These are phyloP conservation scores for Coemansia aciculifera DNA, from an alignment of 192 early-diverging fungal species.

Conservation along the genomic window DNA sequence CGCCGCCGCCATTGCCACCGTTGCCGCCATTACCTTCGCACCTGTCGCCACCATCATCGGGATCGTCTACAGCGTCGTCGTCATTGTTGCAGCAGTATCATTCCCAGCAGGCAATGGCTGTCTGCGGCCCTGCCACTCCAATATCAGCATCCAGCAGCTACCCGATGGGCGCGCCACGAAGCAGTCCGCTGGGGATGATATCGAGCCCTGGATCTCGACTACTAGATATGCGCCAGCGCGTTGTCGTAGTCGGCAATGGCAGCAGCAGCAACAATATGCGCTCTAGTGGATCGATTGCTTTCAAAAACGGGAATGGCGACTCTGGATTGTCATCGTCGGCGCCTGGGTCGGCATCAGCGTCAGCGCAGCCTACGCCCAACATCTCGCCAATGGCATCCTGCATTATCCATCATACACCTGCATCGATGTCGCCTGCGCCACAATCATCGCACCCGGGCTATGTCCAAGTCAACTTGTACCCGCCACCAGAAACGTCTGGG, in stretches of 20 bases:
- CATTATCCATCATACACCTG: conserved; percentile 46
- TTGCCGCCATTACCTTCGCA: neutral
- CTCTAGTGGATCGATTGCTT: conserved; percentile 19
- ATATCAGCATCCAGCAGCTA: conserved; percentile 1
- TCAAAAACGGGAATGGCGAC: conserved; percentile 23
- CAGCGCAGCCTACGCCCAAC: conserved; percentile 44
- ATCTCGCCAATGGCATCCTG: conserved; percentile 41
- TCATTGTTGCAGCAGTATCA: conserved; percentile 9
- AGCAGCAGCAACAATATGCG: conserved; percentile 5
- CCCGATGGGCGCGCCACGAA: neutral
- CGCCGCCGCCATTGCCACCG: conserved; percentile 8
- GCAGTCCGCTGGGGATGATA: conserved; percentile 4
- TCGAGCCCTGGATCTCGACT: conserved; percentile 32
- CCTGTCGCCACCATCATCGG: neutral
- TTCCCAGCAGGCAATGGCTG: conserved; percentile 2
- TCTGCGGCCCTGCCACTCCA: neutral
- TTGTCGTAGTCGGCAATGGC: conserved; percentile 3
- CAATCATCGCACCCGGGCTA: conserved; percentile 24
- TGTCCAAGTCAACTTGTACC: conserved; percentile 49
- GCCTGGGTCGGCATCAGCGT: neutral
- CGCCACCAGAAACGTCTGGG: conserved; percentile 32
- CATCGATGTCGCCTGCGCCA: conserved; percentile 41
- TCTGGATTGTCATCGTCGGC: neutral
- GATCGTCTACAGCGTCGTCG: neutral
- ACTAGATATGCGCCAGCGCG: conserved; percentile 40